Percentiles rank a stretch among this genome's conserved stretches.
phyloP scores from a whole-genome alignment of 108 stramenopile genomes.

The Cyclostephanos invisitatus region DNA sequence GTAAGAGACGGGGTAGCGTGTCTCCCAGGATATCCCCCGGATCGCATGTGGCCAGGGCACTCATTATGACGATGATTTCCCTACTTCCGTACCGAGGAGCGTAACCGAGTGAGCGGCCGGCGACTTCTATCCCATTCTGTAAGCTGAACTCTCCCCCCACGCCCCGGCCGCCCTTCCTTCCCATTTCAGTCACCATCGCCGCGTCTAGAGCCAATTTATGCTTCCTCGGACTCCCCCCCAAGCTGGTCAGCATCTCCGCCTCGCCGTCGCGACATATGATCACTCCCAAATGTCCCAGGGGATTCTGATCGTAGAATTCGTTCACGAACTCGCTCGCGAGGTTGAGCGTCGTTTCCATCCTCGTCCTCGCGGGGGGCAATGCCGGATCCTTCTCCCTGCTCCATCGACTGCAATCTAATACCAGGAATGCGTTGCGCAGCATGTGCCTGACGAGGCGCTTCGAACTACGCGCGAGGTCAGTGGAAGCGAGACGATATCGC shows the following conservation, averaged over 20 bases:
- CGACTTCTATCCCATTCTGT: slow-evolving; percentile 90
- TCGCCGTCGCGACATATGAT: slow-evolving; percentile 74
- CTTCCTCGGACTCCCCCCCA: slow-evolving; percentile 62
- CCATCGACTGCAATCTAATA: slow-evolving; percentile 77
- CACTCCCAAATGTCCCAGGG: slow-evolving; percentile 79
- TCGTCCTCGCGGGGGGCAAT: slow-evolving; percentile 60
- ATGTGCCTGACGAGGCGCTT: slow-evolving; percentile 81
- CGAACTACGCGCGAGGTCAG: slow-evolving; percentile 66
- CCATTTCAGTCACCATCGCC: slow-evolving; percentile 50
- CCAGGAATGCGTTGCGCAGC: slow-evolving; percentile 82
- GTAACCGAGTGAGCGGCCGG: slow-evolving; percentile 82
- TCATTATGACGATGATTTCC: slow-evolving; percentile 77
- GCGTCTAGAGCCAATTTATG: slow-evolving; percentile 70
- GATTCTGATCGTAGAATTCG: slow-evolving; percentile 88
- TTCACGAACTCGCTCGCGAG: slow-evolving; percentile 65
- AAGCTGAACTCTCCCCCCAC: slow-evolving; percentile 79
- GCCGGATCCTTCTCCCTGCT: slow-evolving; percentile 74
- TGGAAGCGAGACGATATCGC: slow-evolving; percentile 72
- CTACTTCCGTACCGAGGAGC: slow-evolving; percentile 80
- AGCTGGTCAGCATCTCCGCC: slow-evolving; percentile 76
- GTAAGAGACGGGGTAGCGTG: slow-evolving; percentile 64
- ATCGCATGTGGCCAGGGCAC: slow-evolving; percentile 79
- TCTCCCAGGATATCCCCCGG: slow-evolving; percentile 76
- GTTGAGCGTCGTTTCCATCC: slow-evolving; percentile 60
- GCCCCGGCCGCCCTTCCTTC: slow-evolving; percentile 39